phyloP scores from a whole-genome alignment of 345 rosid genomes.

The Erucastrum elatum region DNA sequence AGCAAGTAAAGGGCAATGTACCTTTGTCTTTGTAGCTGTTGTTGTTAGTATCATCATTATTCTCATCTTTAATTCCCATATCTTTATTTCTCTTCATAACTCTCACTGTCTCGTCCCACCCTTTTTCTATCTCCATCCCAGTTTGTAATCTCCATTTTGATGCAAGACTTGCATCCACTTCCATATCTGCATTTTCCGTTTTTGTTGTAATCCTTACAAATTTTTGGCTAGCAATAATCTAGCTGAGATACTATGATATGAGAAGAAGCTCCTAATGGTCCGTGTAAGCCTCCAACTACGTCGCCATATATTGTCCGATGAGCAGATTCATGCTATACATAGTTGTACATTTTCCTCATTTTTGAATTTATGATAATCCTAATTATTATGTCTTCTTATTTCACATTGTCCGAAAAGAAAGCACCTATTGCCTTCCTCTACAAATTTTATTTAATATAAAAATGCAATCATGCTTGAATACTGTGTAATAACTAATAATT shows the following conservation, averaged over 20 bases:
- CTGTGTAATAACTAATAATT: neutral
- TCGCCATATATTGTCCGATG: neutral
- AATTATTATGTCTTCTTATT: no score
- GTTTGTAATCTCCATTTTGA: neutral
- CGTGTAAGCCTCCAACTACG: neutral
- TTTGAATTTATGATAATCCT: no score
- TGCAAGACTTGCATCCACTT: no score
- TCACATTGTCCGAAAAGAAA: no score
- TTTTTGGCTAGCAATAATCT: no score
- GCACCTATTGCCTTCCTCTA: no score
- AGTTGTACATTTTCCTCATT: neutral
- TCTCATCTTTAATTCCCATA: neutral
- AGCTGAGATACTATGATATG: no score
- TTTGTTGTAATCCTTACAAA: no score
- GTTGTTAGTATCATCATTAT: neutral
- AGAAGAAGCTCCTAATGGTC: neutral
- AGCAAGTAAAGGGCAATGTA: neutral
- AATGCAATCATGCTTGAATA: neutral
- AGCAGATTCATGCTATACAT: no score
- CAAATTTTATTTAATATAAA: no score
- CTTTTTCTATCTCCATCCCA: neutral
- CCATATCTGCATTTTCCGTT: no score
- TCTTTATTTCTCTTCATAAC: neutral
- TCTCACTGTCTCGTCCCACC: neutral
- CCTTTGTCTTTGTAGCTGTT: neutral